Conservation (phyloP, 768 basidiomycete genomes). For the Podaxis carcinomalis region DNA sequence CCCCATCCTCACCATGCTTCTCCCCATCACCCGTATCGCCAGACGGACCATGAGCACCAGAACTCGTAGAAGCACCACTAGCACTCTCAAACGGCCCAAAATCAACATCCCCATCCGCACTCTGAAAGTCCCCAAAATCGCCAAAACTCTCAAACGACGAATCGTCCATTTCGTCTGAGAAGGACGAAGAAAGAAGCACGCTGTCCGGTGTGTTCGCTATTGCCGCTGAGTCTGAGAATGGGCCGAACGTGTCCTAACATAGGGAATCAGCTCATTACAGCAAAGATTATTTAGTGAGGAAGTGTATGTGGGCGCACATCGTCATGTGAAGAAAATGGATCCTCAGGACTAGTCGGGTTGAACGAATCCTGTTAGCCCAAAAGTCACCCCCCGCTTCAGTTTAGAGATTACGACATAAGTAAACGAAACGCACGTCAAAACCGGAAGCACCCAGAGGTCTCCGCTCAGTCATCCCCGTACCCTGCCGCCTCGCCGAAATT, state of each 20-base stretch:
- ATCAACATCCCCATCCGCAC: slow-evolving; percentile 25
- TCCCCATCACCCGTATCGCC: not conserved
- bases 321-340: slow-evolving; percentile 49
- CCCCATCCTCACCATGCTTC: not conserved
- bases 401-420: not conserved
- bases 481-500: slow-evolving; percentile 37
- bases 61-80: not conserved
- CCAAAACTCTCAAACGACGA: slow-evolving; percentile 72
- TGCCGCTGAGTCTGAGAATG: slow-evolving; percentile 68
- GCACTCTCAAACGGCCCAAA: slow-evolving; percentile 7
- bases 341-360: slow-evolving; percentile 32
- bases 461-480: slow-evolving; percentile 26
- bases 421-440: slow-evolving; percentile 48
- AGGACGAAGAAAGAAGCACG: slow-evolving; percentile 45
- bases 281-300: not conserved
- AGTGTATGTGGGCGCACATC: slow-evolving; percentile 37
- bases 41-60: not conserved
- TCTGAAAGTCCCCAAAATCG: slow-evolving; percentile 80
- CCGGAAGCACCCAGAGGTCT: slow-evolving; percentile 38
- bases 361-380: slow-evolving; percentile 45
- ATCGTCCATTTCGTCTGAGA: slow-evolving; percentile 62
- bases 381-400: not conserved
- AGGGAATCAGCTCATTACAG: not conserved
- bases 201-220: slow-evolving; percentile 39
- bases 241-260: slow-evolving; percentile 64